These are phyloP conservation scores for Amphicarpaea edgeworthii DNA, from an alignment of 306 rosid species.

Conservation along the genomic window DNA sequence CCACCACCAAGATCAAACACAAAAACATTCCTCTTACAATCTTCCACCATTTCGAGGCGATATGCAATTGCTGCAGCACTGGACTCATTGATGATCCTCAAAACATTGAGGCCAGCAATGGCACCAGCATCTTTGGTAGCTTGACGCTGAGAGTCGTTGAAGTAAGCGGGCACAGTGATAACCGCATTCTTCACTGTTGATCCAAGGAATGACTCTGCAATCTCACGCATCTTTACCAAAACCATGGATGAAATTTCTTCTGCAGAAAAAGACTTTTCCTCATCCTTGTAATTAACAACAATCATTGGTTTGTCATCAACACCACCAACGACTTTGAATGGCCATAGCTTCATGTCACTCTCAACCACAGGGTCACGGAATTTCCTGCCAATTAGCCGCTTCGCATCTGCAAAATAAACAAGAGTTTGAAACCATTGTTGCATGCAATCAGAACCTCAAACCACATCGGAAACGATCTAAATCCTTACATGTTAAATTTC, in stretches of 20 bases:
- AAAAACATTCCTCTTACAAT: background rate
- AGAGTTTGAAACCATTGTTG: too few relatives aligned
- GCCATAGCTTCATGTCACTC: conserved; percentile 14
- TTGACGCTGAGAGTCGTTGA: conserved; percentile 11
- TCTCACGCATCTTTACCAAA: conserved; percentile 62
- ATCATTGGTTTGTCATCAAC: conserved; percentile 55
- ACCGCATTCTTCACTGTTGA: background rate
- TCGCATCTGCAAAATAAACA: conserved; percentile 4
- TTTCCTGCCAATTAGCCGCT: background rate
- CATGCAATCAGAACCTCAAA: too few relatives aligned
- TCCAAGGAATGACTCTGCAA: conserved; percentile 60
- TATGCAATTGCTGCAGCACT: conserved; percentile 40
- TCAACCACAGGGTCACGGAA: background rate
- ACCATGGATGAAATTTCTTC: conserved; percentile 65
- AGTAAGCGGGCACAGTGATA: conserved; percentile 43
- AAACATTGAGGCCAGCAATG: conserved; percentile 6
- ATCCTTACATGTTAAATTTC: too few relatives aligned
- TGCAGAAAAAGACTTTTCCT: conserved; percentile 46
- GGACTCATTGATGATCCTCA: conserved; percentile 3
- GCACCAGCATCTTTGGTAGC: background rate
- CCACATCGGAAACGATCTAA: too few relatives aligned
- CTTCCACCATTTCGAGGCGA: conserved; percentile 3
- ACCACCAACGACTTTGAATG: conserved; percentile 25
- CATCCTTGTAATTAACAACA: conserved; percentile 40
- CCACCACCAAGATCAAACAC: conserved; percentile 45